Percentiles rank a stretch among this genome's conserved stretches.
Evolutionary conservation across 805 yeast species (phyloP).

Genomic region (Suhomyces sp.): DNA sequence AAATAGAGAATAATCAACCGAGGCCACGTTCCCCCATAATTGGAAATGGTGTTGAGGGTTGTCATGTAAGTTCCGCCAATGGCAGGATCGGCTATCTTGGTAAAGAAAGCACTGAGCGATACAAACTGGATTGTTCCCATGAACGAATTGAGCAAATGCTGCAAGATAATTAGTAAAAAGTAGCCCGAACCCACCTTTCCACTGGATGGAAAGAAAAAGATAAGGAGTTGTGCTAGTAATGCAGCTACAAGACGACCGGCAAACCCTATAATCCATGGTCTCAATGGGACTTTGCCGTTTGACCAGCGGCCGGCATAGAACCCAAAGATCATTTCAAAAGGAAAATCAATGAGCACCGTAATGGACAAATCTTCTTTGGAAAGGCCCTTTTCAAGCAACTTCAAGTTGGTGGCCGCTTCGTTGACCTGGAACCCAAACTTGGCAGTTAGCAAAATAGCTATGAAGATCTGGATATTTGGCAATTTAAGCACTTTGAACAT

Average conservation of each 20-base stretch:
- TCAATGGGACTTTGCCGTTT: slow-evolving; percentile 67
- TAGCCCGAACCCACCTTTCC: slow-evolving; percentile 50
- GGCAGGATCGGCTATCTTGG: slow-evolving; percentile 89
- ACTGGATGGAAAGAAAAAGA: slow-evolving; percentile 63
- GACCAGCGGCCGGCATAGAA: slow-evolving; percentile 97
- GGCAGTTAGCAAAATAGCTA: slow-evolving; percentile 70
- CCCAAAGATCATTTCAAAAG: slow-evolving; percentile 92
- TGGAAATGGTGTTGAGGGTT: slow-evolving; percentile 83
- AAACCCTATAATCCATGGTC: slow-evolving; percentile 89
- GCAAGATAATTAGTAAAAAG: slow-evolving; percentile 70
- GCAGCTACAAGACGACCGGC: slow-evolving; percentile 81
- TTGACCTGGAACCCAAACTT: slow-evolving; percentile 94
- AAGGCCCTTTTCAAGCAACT: slow-evolving; percentile 85
- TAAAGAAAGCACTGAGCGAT: slow-evolving; percentile 90
- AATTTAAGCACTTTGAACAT: slow-evolving; percentile 69
- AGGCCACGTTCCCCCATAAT: slow-evolving; percentile 98
- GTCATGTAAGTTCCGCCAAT: slow-evolving; percentile 99
- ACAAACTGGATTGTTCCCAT: slow-evolving; percentile 96
- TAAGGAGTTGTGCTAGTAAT: slow-evolving; percentile 65
- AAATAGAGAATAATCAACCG: slow-evolving; percentile 71
- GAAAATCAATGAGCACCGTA: slow-evolving; percentile 90
- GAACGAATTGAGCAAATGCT: slow-evolving; percentile 82
- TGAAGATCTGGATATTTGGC: slow-evolving; percentile 69
- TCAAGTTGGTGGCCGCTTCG: slow-evolving; percentile 92
- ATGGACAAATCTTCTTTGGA: slow-evolving; percentile 91